Conservation (phyloP, 176 grass and related monocot species). For the Leersia perrieri region DNA sequence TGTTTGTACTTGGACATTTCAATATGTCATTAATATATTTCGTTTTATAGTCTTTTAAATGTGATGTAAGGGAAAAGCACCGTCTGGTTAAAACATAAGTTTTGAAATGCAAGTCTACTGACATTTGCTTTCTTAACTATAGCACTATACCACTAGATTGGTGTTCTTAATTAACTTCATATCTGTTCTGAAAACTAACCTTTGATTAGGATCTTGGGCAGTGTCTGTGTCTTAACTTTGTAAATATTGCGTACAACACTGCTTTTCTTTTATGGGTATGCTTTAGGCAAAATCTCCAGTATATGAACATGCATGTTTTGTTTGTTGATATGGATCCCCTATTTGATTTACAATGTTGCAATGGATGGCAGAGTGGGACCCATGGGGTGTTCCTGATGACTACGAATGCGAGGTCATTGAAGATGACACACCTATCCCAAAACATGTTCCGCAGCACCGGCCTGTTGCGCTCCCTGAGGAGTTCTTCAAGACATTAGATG, state of each 20-base stretch:
- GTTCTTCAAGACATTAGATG: slow-evolving; percentile 82
- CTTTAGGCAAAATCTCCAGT: neutral
- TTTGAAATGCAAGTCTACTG: neutral
- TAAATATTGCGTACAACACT: neutral
- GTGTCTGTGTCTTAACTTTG: neutral
- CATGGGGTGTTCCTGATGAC: slow-evolving; percentile 95
- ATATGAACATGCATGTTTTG: neutral
- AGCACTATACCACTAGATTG: neutral
- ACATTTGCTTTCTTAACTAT: neutral
- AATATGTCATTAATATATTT: too few species aligned
- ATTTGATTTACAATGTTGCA: slow-evolving; percentile 17
- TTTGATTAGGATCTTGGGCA: neutral
- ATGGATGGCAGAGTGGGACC: slow-evolving; percentile 82
- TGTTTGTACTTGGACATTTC: too few species aligned
- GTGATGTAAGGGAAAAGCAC: neutral
- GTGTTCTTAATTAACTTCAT: neutral
- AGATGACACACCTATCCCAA: slow-evolving; percentile 91
- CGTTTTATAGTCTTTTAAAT: neutral
- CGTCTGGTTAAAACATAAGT: neutral
- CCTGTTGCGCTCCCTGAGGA: slow-evolving; percentile 74
- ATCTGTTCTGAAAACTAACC: neutral
- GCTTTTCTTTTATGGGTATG: neutral
- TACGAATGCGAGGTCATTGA: slow-evolving; percentile 90
- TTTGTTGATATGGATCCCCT: neutral
- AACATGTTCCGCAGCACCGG: slow-evolving; percentile 85